Evolutionary conservation across 202 grass and related monocot genomes (phyloP).

Genomic region (Digitaria exilis): DNA sequence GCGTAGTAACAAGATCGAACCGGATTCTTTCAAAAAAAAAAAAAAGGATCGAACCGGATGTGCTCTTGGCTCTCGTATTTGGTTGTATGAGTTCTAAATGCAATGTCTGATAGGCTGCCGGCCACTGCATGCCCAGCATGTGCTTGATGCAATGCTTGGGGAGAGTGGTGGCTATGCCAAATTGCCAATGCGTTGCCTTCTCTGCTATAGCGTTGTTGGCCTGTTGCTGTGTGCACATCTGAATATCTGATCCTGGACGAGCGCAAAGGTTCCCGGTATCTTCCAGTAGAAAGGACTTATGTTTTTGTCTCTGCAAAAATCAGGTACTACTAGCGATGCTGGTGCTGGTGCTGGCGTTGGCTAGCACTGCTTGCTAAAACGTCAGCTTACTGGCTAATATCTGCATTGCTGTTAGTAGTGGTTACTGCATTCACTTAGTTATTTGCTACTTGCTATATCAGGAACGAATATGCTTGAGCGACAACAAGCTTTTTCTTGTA

Average conservation of each 20-base stretch:
- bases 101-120: not conserved
- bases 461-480: not conserved
- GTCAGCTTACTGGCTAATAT: conserved; percentile 23
- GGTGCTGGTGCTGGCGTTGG: not conserved
- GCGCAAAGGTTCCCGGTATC: not conserved
- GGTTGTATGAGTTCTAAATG: not conserved
- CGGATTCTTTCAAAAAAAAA: no score
- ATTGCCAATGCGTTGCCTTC: not conserved
- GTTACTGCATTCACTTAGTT: conserved; percentile 19
- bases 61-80: not conserved
- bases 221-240: not conserved
- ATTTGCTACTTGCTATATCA: conserved; percentile 6
- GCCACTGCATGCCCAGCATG: not conserved
- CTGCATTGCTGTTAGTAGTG: not conserved
- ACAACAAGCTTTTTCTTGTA: not conserved
- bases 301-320: not conserved
- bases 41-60: no score
- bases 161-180: not conserved
- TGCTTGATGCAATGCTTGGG: conserved; percentile 29
- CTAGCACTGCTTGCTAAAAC: not conserved
- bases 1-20: no score
- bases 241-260: not conserved
- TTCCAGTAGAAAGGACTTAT: not conserved
- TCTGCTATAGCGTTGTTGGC: not conserved
- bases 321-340: not conserved